These are phyloP conservation scores for Pterocarpus santalinus DNA, from an alignment of 306 rosid species.

Conservation along the genomic window DNA sequence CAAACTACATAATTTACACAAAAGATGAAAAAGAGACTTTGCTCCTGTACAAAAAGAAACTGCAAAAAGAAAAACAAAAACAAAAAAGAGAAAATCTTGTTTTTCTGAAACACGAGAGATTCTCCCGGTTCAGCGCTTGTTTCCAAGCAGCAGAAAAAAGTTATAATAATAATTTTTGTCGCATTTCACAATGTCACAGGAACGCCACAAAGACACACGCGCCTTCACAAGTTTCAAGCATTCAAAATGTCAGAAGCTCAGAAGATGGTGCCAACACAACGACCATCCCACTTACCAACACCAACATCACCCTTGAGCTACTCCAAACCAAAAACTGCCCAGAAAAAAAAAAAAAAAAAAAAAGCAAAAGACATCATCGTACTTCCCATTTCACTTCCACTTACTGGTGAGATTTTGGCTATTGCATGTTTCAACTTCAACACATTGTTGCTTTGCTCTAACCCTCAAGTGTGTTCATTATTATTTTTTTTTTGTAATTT, in stretches of 20 bases:
- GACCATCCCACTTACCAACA: not conserved
- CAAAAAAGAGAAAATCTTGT: not conserved
- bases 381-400: not conserved
- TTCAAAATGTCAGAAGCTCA: conserved; percentile 39
- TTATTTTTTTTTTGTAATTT: not conserved
- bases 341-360: no score
- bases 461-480: not conserved
- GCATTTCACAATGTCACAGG: not conserved
- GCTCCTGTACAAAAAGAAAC: not conserved
- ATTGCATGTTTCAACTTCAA: not conserved
- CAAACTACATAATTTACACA: no score
- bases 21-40: not conserved
- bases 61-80: not conserved
- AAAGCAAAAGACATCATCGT: not conserved
- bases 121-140: conserved; percentile 11
- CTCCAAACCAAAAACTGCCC: no score
- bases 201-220: not conserved
- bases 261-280: not conserved
- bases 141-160: not conserved
- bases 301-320: not conserved
- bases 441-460: not conserved
- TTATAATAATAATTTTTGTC: conserved; percentile 10
- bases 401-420: conserved; percentile 2
- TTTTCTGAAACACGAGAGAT: conserved; percentile 37
- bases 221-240: conserved; percentile 34